Percentiles rank a stretch among this genome's conserved stretches.
Evolutionary conservation across 306 rosid genomes (phyloP).

Genomic region (Alnus rubra): DNA sequence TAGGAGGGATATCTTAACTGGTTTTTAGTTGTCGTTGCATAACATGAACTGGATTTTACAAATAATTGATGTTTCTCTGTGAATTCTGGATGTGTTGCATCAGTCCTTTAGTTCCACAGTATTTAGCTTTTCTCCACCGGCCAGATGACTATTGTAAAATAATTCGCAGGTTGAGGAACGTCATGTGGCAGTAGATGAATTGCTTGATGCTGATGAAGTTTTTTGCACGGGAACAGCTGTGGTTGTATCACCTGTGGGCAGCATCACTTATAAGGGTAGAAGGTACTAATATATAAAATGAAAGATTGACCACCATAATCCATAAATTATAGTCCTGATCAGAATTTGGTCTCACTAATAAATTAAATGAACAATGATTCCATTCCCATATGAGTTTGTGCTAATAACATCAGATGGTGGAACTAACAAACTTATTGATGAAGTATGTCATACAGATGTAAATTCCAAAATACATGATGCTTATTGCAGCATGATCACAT

Average conservation of each 20-base stretch:
- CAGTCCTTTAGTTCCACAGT: background rate
- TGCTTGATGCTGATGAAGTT: constrained; percentile 92
- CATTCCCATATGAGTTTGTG: background rate
- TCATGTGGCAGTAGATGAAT: constrained; percentile 75
- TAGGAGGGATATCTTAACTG: constrained; percentile 4
- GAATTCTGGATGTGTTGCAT: background rate
- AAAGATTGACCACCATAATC: background rate
- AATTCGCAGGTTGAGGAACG: constrained; percentile 91
- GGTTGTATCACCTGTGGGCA: constrained; percentile 96
- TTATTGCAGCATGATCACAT: background rate
- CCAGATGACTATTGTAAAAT: constrained; percentile 17
- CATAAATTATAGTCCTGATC: background rate
- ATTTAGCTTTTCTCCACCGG: background rate
- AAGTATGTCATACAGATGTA: background rate
- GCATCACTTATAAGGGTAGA: constrained; percentile 72
- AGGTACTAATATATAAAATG: constrained; percentile 38
- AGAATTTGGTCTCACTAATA: background rate
- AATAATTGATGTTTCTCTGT: background rate
- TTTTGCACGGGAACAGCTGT: constrained; percentile 98
- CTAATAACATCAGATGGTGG: background rate
- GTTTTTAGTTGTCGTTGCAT: background rate
- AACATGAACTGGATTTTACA: background rate
- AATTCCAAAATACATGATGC: background rate
- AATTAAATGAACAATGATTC: background rate
- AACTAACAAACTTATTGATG: background rate